Percentiles rank a stretch among this genome's conserved stretches.
phyloP scores from a whole-genome alignment of 2,329 filamentous ascomycete genomes.

The Fusarium austroafricanum region DNA sequence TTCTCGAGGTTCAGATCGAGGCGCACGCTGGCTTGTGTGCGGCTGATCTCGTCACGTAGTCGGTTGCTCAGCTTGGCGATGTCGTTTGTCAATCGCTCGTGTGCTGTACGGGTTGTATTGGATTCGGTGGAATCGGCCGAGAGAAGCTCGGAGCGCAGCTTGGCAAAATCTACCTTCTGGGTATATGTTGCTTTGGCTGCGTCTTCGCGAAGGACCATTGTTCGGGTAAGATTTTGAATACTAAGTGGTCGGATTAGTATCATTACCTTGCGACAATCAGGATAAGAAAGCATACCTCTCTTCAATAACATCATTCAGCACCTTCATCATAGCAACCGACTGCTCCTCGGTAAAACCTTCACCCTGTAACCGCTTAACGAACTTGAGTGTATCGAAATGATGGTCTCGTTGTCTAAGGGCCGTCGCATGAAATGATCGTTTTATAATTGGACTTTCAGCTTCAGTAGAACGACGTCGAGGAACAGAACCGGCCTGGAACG shows the following conservation, averaged over 20 bases:
- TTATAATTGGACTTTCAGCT: slow-evolving; percentile 40
- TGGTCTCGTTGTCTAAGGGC: slow-evolving; percentile 74
- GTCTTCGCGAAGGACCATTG: slow-evolving; percentile 97
- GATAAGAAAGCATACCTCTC: slow-evolving; percentile 71
- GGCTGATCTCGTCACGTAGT: slow-evolving; percentile 90
- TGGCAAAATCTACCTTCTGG: slow-evolving; percentile 97
- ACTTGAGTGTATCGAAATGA: slow-evolving; percentile 98
- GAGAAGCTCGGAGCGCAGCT: slow-evolving; percentile 92
- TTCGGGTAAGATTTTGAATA: slow-evolving; percentile 96
- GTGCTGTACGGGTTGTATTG: slow-evolving; percentile 85
- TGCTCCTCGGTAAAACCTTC: slow-evolving; percentile 98
- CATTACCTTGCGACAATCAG: background rate
- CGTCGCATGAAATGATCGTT: slow-evolving; percentile 75
- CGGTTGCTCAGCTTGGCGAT: slow-evolving; percentile 92
- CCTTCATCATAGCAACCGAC: slow-evolving; percentile 97
- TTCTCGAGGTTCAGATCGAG: slow-evolving; percentile 97
- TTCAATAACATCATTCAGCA: slow-evolving; percentile 95
- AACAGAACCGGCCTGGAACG: slow-evolving; percentile 35
- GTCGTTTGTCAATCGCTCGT: slow-evolving; percentile 94
- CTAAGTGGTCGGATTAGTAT: slow-evolving; percentile 54
- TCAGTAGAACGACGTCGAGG: slow-evolving; percentile 17
- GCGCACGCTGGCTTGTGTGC: slow-evolving; percentile 92
- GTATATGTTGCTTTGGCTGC: slow-evolving; percentile 82
- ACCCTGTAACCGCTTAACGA: slow-evolving; percentile 87
- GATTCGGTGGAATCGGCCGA: slow-evolving; percentile 92